These are phyloP conservation scores for Zopfochytrium polystomum DNA, from an alignment of 371 early-diverging fungal species.

Conservation along the genomic window DNA sequence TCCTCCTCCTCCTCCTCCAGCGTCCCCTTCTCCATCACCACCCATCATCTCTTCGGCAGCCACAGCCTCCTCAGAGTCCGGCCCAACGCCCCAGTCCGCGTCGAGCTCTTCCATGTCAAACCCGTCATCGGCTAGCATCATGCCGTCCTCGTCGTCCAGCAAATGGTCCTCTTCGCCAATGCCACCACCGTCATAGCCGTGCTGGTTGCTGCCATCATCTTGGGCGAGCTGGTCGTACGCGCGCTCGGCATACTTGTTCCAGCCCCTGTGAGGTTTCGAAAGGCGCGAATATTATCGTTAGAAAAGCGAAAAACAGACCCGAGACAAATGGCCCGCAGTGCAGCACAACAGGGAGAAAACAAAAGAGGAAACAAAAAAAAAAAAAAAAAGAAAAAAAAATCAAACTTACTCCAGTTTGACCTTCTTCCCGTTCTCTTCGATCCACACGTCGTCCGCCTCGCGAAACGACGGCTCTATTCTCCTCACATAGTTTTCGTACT, in stretches of 20 bases:
- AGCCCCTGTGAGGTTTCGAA: constrained; percentile 36
- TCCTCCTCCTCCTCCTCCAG: background rate
- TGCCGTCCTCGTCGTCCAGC: constrained; percentile 1
- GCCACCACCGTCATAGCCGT: background rate
- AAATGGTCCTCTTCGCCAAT: constrained; percentile 5
- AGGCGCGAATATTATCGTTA: background rate
- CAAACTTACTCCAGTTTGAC: constrained; percentile 40
- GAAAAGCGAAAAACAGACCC: too few species aligned
- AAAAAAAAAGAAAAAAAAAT: background rate
- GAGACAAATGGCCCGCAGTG: too few species aligned
- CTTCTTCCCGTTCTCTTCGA: constrained; percentile 25
- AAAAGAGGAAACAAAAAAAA: background rate
- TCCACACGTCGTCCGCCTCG: constrained; percentile 47
- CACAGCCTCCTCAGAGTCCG: background rate
- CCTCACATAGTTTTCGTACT: constrained; percentile 49
- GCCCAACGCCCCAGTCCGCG: constrained; percentile 17
- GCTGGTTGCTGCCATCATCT: constrained; percentile 33
- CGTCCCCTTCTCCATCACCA: constrained; percentile 1
- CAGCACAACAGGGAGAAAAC: constrained; percentile 5
- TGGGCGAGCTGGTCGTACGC: constrained; percentile 48
- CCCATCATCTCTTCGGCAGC: constrained; percentile 1
- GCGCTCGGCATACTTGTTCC: constrained; percentile 53
- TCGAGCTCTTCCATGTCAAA: constrained; percentile 17
- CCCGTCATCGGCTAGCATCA: background rate
- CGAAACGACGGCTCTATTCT: constrained; percentile 49